Percentiles rank a stretch among this genome's conserved stretches.
These are phyloP conservation scores for Apophysomyces trapeziformis DNA, from an alignment of 371 early-diverging fungal species.

Conservation along the genomic window DNA sequence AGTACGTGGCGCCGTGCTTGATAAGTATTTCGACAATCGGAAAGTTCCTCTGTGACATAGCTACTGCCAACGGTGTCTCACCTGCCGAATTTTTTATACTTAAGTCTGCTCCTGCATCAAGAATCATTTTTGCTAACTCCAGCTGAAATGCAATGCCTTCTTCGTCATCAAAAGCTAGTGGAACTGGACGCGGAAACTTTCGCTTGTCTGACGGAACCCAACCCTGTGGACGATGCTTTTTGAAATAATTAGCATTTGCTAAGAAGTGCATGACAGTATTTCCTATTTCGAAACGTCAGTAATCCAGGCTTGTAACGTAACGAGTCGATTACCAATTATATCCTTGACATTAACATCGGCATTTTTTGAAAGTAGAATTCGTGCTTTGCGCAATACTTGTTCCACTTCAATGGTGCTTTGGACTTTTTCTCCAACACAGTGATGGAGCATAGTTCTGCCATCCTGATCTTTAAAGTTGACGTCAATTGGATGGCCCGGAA, in stretches of 20 bases:
- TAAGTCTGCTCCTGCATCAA: slow-evolving; percentile 38
- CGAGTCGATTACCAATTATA: slow-evolving; percentile 33
- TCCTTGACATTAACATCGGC: slow-evolving; percentile 47
- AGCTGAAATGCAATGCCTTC: slow-evolving; percentile 34
- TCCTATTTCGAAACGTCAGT: slow-evolving; percentile 19
- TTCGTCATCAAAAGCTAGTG: slow-evolving; percentile 32
- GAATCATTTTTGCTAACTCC: slow-evolving; percentile 29
- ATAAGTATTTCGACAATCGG: slow-evolving; percentile 34
- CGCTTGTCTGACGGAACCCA: slow-evolving; percentile 10
- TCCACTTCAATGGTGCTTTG: slow-evolving; percentile 37
- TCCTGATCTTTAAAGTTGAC: slow-evolving; percentile 57
- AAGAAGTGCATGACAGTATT: slow-evolving; percentile 54
- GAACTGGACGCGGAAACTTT: not conserved
- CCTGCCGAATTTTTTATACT: slow-evolving; percentile 29
- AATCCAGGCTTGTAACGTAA: not conserved
- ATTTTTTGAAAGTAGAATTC: slow-evolving; percentile 43
- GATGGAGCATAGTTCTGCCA: slow-evolving; percentile 57
- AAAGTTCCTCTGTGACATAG: slow-evolving; percentile 33
- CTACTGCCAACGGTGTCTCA: slow-evolving; percentile 53
- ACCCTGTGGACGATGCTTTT: slow-evolving; percentile 18
- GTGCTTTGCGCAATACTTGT: slow-evolving; percentile 33
- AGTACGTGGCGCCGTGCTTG: slow-evolving; percentile 35
- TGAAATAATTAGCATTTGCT: slow-evolving; percentile 23
- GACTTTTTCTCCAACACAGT: slow-evolving; percentile 28
- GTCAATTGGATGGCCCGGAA: slow-evolving; percentile 32